These are phyloP conservation scores for Petrea volubilis DNA, from an alignment of 257 asterid genomes.

Conservation along the genomic window DNA sequence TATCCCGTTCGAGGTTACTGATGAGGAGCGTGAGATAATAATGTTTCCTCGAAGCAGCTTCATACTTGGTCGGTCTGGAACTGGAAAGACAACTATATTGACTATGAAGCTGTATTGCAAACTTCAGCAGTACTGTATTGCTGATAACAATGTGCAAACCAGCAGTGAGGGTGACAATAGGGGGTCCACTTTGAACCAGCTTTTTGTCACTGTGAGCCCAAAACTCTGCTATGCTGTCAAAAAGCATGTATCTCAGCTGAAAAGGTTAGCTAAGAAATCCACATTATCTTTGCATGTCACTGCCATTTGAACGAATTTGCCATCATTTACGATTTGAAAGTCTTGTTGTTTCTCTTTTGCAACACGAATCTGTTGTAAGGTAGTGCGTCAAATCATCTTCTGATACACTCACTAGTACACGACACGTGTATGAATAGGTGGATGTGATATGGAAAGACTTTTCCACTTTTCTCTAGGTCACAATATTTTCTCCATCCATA, in stretches of 20 bases:
- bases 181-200: constrained; percentile 32
- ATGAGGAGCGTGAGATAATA: constrained; percentile 56
- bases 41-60: constrained; percentile 41
- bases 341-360: background rate
- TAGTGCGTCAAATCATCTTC: too few relatives aligned
- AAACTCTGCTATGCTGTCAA: constrained; percentile 72
- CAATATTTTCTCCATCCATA: too few relatives aligned
- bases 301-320: too few relatives aligned
- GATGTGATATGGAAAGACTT: too few relatives aligned
- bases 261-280: constrained; percentile 38
- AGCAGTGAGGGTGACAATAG: too few relatives aligned
- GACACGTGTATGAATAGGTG: too few relatives aligned
- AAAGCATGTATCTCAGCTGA: constrained; percentile 52
- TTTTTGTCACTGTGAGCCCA: constrained; percentile 64
- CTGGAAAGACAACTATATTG: constrained; percentile 63
- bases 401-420: too few relatives aligned
- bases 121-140: constrained; percentile 31
- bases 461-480: too few relatives aligned
- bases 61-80: constrained; percentile 19
- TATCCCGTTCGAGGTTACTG: constrained; percentile 72
- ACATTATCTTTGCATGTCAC: background rate
- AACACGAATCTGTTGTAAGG: background rate
- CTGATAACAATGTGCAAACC: constrained; percentile 5
- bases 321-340: background rate
- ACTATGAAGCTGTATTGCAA: constrained; percentile 55